phyloP scores from a whole-genome alignment of 441 rosid species.

The Gossypium schwendimanii region DNA sequence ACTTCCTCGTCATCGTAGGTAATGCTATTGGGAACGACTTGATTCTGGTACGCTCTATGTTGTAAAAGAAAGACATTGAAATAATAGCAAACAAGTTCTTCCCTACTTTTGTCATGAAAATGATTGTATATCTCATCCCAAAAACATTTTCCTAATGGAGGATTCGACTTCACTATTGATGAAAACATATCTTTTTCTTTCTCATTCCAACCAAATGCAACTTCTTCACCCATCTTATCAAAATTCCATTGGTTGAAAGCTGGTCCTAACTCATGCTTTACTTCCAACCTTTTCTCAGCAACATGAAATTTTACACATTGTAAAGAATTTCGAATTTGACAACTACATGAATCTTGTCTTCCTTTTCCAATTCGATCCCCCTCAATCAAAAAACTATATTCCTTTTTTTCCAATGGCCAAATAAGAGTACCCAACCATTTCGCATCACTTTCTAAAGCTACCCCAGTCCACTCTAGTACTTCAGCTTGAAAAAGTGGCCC shows the following conservation, averaged over 20 bases:
- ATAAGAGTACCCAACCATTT: slow-evolving; percentile 67
- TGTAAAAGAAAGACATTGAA: slow-evolving; percentile 66
- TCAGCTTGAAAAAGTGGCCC: slow-evolving; percentile 67
- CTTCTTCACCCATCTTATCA: slow-evolving; percentile 77
- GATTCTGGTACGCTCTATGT: slow-evolving; percentile 63
- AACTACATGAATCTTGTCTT: slow-evolving; percentile 70
- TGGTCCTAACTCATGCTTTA: slow-evolving; percentile 58
- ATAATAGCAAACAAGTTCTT: slow-evolving; percentile 64
- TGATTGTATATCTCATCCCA: slow-evolving; percentile 38
- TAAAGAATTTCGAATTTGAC: slow-evolving; percentile 43
- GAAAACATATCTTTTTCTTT: slow-evolving; percentile 50
- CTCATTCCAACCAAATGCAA: slow-evolving; percentile 41
- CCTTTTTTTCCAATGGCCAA: slow-evolving; percentile 58
- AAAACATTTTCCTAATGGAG: slow-evolving; percentile 31
- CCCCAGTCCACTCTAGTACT: slow-evolving; percentile 59
- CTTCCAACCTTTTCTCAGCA: slow-evolving; percentile 37
- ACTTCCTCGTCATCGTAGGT: slow-evolving; percentile 59
- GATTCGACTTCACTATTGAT: slow-evolving; percentile 34
- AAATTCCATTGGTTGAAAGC: slow-evolving; percentile 61
- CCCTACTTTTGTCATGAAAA: slow-evolving; percentile 47
- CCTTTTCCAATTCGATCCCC: slow-evolving; percentile 84
- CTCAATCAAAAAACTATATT: slow-evolving; percentile 38
- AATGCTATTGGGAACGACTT: slow-evolving; percentile 36
- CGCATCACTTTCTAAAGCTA: slow-evolving; percentile 42
- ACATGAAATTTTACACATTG: slow-evolving; percentile 73